Evolutionary conservation across 2,329 filamentous ascomycete genomes (phyloP).

Genomic region (Arachnomyces sp.): DNA sequence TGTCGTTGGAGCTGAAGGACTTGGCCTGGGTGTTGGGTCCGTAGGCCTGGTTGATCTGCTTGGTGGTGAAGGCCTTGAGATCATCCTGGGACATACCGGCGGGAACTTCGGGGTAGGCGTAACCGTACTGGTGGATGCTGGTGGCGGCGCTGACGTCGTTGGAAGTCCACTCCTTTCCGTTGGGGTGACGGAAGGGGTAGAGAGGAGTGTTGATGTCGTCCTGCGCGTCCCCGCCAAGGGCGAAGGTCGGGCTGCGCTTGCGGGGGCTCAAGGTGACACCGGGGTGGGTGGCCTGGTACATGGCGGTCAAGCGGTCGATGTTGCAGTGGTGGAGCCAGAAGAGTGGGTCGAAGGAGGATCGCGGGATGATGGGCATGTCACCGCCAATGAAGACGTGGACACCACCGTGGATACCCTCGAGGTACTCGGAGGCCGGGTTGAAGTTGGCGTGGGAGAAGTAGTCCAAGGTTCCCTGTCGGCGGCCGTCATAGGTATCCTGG

Average conservation of each 20-base stretch:
- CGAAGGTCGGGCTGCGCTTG: constrained; percentile 1
- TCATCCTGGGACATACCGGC: neutral
- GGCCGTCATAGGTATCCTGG: constrained; percentile 35
- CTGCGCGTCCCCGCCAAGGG: constrained; percentile 1
- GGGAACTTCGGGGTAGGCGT: constrained; percentile 7
- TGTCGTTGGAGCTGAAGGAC: neutral
- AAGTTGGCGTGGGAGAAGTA: constrained; percentile 40
- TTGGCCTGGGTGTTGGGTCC: neutral
- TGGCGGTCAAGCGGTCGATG: constrained; percentile 65
- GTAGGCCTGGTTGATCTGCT: constrained; percentile 1
- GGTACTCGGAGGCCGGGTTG: constrained; percentile 12
- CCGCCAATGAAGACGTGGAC: constrained; percentile 50
- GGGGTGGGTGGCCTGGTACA: constrained; percentile 71
- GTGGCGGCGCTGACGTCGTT: constrained; percentile 3
- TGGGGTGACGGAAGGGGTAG: constrained; percentile 7
- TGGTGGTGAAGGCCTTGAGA: neutral
- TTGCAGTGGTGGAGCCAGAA: constrained; percentile 74
- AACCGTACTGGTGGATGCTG: constrained; percentile 5
- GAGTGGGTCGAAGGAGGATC: constrained; percentile 70
- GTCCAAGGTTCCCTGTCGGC: constrained; percentile 33
- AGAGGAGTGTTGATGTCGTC: constrained; percentile 4
- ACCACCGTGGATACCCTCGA: constrained; percentile 42
- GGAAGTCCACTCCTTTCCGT: constrained; percentile 6
- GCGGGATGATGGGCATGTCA: constrained; percentile 59
- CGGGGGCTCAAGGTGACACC: constrained; percentile 19